Conservation (phyloP, 2,329 filamentous ascomycete species). For the Neonectria neomacrospora region DNA sequence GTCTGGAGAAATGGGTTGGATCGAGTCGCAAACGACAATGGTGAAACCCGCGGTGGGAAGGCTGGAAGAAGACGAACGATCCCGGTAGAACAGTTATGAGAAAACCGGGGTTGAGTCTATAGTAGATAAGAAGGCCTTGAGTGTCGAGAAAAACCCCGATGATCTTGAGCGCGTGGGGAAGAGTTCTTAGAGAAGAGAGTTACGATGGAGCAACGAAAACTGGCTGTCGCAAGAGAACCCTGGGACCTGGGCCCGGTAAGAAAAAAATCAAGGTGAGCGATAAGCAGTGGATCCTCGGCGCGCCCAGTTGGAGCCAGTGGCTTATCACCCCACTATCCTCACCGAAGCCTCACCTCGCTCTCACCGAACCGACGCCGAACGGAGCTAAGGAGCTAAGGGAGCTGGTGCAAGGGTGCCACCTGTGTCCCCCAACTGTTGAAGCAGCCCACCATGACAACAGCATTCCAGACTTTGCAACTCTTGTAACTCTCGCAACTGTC, state of each 20-base stretch:
- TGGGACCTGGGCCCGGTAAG: slow-evolving; percentile 26
- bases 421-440: slow-evolving; percentile 45
- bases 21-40: slow-evolving; percentile 3
- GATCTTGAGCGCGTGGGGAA: slow-evolving; percentile 2
- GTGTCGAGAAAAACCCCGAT: neutral
- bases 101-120: too few relatives aligned
- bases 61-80: neutral
- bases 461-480: slow-evolving; percentile 38
- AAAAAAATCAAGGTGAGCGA: slow-evolving; percentile 50
- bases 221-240: slow-evolving; percentile 27
- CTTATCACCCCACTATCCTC: slow-evolving; percentile 32
- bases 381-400: slow-evolving; percentile 25
- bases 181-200: slow-evolving; percentile 11
- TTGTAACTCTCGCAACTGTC: slow-evolving; percentile 28
- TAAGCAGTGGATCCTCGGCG: slow-evolving; percentile 33
- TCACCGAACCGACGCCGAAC: neutral
- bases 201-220: neutral
- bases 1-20: neutral
- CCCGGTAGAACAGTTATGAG: too few relatives aligned
- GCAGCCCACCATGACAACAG: slow-evolving; percentile 42
- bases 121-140: too few relatives aligned
- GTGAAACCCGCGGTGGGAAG: neutral
- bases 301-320: slow-evolving; percentile 24
- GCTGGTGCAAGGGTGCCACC: slow-evolving; percentile 5
- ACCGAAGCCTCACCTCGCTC: slow-evolving; percentile 33